Evolutionary conservation across 176 grass and related monocot species (phyloP).

Genomic region (Zizania latifolia): DNA sequence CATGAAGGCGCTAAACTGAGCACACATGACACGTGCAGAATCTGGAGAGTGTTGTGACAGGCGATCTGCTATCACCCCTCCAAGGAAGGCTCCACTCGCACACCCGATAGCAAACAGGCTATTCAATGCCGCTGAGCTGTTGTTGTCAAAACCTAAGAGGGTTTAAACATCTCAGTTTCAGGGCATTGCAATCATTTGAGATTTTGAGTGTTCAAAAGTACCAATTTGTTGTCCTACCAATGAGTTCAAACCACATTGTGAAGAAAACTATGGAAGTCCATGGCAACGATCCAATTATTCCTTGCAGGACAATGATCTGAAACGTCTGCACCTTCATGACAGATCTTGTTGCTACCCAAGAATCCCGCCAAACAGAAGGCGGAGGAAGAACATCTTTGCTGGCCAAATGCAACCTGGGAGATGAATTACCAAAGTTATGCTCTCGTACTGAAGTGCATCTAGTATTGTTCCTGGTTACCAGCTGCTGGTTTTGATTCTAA

Average conservation of each 20-base stretch:
- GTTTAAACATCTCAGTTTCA: neutral
- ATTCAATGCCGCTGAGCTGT: conserved; percentile 67
- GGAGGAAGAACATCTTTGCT: conserved; percentile 42
- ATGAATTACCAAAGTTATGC: neutral
- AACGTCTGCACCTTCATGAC: conserved; percentile 84
- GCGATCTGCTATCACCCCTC: conserved; percentile 67
- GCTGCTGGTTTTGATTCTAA: neutral
- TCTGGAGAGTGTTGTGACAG: conserved; percentile 57
- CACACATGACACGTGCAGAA: conserved; percentile 76
- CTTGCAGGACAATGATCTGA: conserved; percentile 95
- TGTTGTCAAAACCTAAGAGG: conserved; percentile 71
- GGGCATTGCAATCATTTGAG: neutral
- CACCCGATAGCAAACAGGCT: conserved; percentile 83
- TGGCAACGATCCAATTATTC: conserved; percentile 81
- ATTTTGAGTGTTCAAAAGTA: neutral
- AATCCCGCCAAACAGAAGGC: conserved; percentile 64
- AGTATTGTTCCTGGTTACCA: neutral
- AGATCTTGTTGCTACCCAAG: conserved; percentile 65
- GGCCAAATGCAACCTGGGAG: conserved; percentile 48
- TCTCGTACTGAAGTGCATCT: neutral
- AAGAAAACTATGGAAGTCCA: conserved; percentile 95
- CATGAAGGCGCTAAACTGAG: conserved; percentile 95
- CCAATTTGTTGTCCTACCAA: conserved; percentile 41
- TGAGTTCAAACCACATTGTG: conserved; percentile 98
- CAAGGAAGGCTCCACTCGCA: conserved; percentile 59